Evolutionary conservation across 164 flowering plant genomes (phyloP).

Genomic region (Nymphaea thermarum): DNA sequence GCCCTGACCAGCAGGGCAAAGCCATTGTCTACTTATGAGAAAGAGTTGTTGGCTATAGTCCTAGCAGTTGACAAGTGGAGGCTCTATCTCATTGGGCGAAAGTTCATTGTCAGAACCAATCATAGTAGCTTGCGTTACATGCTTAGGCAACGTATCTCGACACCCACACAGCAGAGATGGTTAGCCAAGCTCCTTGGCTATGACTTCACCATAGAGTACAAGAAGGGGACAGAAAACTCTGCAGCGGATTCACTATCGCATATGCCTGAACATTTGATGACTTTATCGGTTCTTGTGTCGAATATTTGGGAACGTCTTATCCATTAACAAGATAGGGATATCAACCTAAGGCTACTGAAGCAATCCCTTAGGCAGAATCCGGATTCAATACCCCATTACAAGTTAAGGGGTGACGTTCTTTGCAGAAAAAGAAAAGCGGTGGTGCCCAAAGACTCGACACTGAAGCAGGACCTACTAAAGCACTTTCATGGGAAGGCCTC

Average conservation of each 20-base stretch:
- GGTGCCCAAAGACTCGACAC: no score
- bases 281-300: background rate
- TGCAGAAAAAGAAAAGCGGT: no score
- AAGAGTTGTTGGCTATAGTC: background rate
- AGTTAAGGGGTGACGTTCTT: no score
- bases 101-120: background rate
- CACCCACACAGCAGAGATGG: background rate
- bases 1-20: background rate
- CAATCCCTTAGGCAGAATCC: no score
- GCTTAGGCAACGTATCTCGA: background rate
- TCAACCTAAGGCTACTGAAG: background rate
- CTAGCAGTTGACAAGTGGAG: background rate
- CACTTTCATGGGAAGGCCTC: no score
- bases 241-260: background rate
- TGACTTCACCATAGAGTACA: background rate
- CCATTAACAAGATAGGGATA: background rate
- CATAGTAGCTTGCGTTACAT: background rate
- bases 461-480: no score
- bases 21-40: background rate
- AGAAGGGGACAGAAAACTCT: background rate
- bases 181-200: background rate
- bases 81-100: background rate
- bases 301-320: background rate
- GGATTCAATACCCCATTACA: no score
- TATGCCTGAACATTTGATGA: background rate